Conservation (phyloP, 2,329 filamentous ascomycete species). For the Trichoderma breve region DNA sequence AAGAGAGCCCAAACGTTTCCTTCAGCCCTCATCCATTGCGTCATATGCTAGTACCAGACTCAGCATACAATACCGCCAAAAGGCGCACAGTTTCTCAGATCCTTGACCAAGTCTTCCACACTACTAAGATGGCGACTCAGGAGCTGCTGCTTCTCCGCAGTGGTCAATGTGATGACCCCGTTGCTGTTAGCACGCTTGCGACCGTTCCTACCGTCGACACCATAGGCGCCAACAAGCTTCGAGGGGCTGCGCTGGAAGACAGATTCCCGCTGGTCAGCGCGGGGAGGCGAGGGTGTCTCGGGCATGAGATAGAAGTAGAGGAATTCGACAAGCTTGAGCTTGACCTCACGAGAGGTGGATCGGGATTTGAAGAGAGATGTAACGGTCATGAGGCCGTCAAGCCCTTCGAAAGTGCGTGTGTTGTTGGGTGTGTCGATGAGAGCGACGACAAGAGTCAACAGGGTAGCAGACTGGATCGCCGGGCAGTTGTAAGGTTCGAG, state of each 20-base stretch:
- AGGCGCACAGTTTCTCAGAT: slow-evolving; percentile 75
- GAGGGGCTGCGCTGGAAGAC: slow-evolving; percentile 65
- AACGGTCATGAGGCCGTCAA: slow-evolving; percentile 87
- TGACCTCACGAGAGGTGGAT: slow-evolving; percentile 81
- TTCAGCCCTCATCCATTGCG: neutral
- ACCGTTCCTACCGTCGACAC: slow-evolving; percentile 29
- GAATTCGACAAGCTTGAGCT: slow-evolving; percentile 95
- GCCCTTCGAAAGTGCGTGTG: slow-evolving; percentile 85
- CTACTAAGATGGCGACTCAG: slow-evolving; percentile 76
- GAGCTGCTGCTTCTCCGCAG: slow-evolving; percentile 78
- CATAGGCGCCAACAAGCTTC: slow-evolving; percentile 61
- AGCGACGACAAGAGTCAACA: slow-evolving; percentile 85
- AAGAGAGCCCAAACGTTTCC: neutral
- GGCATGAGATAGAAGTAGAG: slow-evolving; percentile 99
- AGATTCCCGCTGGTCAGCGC: slow-evolving; percentile 45
- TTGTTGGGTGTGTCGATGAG: slow-evolving; percentile 84
- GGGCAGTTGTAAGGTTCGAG: slow-evolving; percentile 90
- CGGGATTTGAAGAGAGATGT: slow-evolving; percentile 91
- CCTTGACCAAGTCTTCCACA: slow-evolving; percentile 80
- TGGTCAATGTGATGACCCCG: slow-evolving; percentile 55
- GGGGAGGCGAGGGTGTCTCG: slow-evolving; percentile 64
- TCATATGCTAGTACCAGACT: slow-evolving; percentile 5
- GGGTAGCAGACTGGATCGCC: slow-evolving; percentile 83
- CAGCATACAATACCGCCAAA: slow-evolving; percentile 62
- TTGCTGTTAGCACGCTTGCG: slow-evolving; percentile 38